Percentiles rank a stretch among this genome's conserved stretches.
phyloP scores from a whole-genome alignment of 768 basidiomycete genomes.

The Suillus alpinus region DNA sequence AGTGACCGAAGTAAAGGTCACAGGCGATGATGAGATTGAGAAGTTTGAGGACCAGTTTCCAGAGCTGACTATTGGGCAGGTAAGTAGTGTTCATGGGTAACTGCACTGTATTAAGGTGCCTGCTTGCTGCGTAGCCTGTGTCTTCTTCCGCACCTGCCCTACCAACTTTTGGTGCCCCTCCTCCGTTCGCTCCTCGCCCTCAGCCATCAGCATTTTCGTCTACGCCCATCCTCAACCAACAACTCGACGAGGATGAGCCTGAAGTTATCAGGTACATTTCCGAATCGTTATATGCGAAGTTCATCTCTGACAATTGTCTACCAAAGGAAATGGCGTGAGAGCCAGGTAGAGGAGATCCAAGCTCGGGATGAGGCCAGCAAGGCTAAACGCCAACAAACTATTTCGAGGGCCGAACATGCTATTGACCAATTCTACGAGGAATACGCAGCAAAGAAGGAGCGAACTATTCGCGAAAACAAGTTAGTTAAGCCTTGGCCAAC shows the following conservation, averaged over 20 bases:
- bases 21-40: conserved; percentile 82
- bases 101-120: conserved; percentile 9
- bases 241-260: conserved; percentile 75
- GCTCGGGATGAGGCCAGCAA: conserved; percentile 80
- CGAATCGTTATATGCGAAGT: neutral
- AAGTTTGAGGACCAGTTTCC: conserved; percentile 87
- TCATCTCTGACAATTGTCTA: neutral
- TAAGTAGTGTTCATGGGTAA: conserved; percentile 20
- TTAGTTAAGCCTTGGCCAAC: conserved; percentile 26
- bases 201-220: conserved; percentile 68
- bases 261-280: conserved; percentile 73
- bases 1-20: conserved; percentile 63
- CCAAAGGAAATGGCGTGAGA: conserved; percentile 80
- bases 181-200: conserved; percentile 74
- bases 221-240: conserved; percentile 71
- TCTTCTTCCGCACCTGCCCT: conserved; percentile 27
- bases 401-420: conserved; percentile 77
- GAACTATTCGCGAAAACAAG: conserved; percentile 95
- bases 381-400: conserved; percentile 75
- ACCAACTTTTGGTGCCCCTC: conserved; percentile 44
- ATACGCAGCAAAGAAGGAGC: conserved; percentile 86
- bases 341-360: conserved; percentile 80
- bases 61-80: conserved; percentile 58
- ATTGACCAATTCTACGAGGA: conserved; percentile 92
- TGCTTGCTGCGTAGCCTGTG: conserved; percentile 24